These are phyloP conservation scores for Naganishia sp. DNA, from an alignment of 1,284 basidiomycete genomes.

Conservation along the genomic window DNA sequence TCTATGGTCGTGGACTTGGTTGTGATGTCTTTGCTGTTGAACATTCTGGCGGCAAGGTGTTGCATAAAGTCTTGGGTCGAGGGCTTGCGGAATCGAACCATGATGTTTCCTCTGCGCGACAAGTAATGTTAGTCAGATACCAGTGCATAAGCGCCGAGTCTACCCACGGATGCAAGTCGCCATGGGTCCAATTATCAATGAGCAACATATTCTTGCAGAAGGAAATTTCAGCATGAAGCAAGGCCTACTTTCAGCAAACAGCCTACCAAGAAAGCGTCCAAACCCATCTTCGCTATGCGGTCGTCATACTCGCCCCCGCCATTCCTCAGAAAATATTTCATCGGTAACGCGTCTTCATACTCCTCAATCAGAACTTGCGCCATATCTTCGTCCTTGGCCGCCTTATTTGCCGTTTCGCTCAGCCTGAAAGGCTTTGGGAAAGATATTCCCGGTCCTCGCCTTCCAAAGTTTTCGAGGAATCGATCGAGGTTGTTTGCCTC, in stretches of 20 bases:
- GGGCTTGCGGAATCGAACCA: conserved; percentile 92
- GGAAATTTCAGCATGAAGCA: conserved; percentile 29
- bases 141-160: neutral
- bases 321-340: conserved; percentile 83
- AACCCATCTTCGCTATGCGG: conserved; percentile 84
- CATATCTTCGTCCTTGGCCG: conserved; percentile 65
- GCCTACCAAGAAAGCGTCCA: conserved; percentile 90
- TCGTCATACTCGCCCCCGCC: conserved; percentile 90
- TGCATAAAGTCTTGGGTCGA: conserved; percentile 64
- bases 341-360: conserved; percentile 86
- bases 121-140: neutral
- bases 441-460: conserved; percentile 72
- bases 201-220: conserved; percentile 87
- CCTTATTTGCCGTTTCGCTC: conserved; percentile 35
- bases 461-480: conserved; percentile 84
- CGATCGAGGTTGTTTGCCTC: conserved; percentile 84
- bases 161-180: conserved; percentile 66
- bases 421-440: conserved; percentile 80
- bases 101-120: conserved; percentile 83
- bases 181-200: conserved; percentile 96
- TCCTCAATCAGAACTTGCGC: conserved; percentile 77
- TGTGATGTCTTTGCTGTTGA: conserved; percentile 39
- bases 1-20: neutral
- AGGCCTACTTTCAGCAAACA: neutral
- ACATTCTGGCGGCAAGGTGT: conserved; percentile 58